Base-by-base conservation (phyloP, 2,329 filamentous ascomycete genomes). In the Apiospora saccharicola region DNA sequence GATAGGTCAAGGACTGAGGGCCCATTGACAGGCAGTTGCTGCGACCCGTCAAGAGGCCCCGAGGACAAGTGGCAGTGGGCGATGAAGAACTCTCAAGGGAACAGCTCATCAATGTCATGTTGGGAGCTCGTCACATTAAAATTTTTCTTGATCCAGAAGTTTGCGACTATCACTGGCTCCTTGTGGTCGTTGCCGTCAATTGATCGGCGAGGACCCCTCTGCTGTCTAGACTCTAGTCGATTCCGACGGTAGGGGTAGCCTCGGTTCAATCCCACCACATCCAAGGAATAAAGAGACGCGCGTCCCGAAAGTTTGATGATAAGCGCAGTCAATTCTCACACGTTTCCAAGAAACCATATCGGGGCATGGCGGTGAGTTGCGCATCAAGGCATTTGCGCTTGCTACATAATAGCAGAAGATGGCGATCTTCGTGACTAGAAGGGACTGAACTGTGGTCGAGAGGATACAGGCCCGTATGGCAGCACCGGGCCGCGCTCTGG, bases 241-340 rank as follows among this genome's bases (percentile, higher is more conserved):
- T 61, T 34, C 30, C 57, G 57, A 64, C 57, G n/a, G 57, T 10
- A 41, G 10, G 37, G 51, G 57, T 19, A 41, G 19, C 10, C 57
- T 64, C 34, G 22, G 57, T 41, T 34, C 57, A 64, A 64, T 64
- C 57, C 57, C 57, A 46, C 13, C 57, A 37, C 4, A 19, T 41
- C 6, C 57, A 26, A 68, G 46, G 30, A 68, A 68, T 44, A 49
- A 30, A 37, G 46, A 49, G 67, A 46, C 43, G 67, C 67, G 67
- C 67, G 67, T 68, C 67, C 67, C 67, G 67, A 68, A 34, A 68
- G 67, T 68, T 68, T 68, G 67, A 30, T 68, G 19, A 64, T 64
- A 64, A 64, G 57, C 57, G 57, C 57, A 41, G 57, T 64, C 57
- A 64, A 34, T 41, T n/a, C 10, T 12, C 34, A 41, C 34, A 41